Conservation (phyloP, 148 eudicot species). For the Cornus florida region DNA sequence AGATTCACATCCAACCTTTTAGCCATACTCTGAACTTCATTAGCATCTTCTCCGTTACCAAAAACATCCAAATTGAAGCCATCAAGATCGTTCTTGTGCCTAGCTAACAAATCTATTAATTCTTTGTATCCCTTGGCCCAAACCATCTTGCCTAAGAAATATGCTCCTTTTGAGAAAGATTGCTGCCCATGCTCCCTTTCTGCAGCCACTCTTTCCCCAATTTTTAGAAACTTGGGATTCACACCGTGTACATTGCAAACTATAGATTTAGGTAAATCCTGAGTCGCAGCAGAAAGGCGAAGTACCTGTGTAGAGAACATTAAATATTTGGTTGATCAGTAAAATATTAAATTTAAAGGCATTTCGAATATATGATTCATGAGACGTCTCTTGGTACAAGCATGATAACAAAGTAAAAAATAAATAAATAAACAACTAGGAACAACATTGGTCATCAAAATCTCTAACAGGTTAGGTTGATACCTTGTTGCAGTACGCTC, state of each 20-base stretch:
- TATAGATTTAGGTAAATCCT: conserved; percentile 80
- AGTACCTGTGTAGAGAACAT: conserved; percentile 56
- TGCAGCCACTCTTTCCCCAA: conserved; percentile 86
- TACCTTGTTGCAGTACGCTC: conserved; percentile 95
- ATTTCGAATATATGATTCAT: background rate
- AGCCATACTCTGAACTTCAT: conserved; percentile 81
- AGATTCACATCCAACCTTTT: conserved; percentile 67
- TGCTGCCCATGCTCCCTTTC: conserved; percentile 79
- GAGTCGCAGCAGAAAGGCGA: conserved; percentile 98
- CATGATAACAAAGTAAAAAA: background rate
- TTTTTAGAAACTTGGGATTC: conserved; percentile 81
- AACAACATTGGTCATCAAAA: conserved; percentile 1
- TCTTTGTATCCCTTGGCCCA: conserved; percentile 98
- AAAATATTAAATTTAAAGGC: background rate
- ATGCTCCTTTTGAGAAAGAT: conserved; percentile 91
- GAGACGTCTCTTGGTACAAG: background rate
- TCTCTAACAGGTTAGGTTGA: conserved; percentile 1
- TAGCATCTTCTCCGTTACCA: conserved; percentile 95
- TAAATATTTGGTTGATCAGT: background rate
- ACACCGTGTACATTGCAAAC: conserved; percentile 98
- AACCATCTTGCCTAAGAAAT: conserved; percentile 99
- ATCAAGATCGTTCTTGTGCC: conserved; percentile 73
- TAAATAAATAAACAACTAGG: background rate
- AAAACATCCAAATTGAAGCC: conserved; percentile 82
- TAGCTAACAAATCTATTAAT: conserved; percentile 79